Conservation (phyloP, 805 yeast genomes). For the Wickerhamomyces xylosicus region DNA sequence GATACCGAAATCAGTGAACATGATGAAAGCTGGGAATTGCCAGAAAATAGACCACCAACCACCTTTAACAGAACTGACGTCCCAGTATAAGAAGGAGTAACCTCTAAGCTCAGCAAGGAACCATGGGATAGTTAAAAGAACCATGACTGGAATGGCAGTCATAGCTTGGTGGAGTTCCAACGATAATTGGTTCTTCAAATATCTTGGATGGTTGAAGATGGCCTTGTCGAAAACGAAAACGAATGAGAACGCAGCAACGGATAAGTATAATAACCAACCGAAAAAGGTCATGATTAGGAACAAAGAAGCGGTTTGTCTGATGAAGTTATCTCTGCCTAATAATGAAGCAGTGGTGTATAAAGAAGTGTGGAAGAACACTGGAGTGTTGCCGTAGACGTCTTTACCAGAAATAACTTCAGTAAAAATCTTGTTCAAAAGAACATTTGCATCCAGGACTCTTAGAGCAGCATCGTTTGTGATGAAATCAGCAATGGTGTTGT, state of each 20-base stretch:
- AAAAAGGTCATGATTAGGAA: slow-evolving; percentile 64
- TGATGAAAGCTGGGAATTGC: slow-evolving; percentile 71
- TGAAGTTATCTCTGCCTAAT: slow-evolving; percentile 57
- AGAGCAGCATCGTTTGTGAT: slow-evolving; percentile 9
- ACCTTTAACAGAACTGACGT: slow-evolving; percentile 50
- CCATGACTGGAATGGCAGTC: slow-evolving; percentile 85
- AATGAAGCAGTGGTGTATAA: slow-evolving; percentile 54
- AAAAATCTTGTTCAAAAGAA: slow-evolving; percentile 3
- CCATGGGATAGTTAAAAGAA: slow-evolving; percentile 80
- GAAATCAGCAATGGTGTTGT: slow-evolving; percentile 15
- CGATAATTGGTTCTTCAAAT: slow-evolving; percentile 84
- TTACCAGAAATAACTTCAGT: slow-evolving; percentile 7
- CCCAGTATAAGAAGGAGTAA: slow-evolving; percentile 66
- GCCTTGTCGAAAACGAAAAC: slow-evolving; percentile 73
- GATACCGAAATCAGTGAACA: slow-evolving; percentile 91
- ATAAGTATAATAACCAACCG: slow-evolving; percentile 77
- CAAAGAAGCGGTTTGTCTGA: slow-evolving; percentile 64
- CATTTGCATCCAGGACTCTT: slow-evolving; percentile 6
- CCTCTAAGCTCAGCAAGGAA: slow-evolving; percentile 79
- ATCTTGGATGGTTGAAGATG: slow-evolving; percentile 92
- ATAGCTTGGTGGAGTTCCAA: slow-evolving; percentile 74
- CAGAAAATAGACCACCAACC: slow-evolving; percentile 53
- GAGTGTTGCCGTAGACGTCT: slow-evolving; percentile 52
- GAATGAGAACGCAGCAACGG: slow-evolving; percentile 71
- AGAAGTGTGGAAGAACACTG: slow-evolving; percentile 47